Percentiles rank a stretch among this genome's conserved stretches.
phyloP scores from a whole-genome alignment of 73 alveolate species.

The Breviolum minutum region DNA sequence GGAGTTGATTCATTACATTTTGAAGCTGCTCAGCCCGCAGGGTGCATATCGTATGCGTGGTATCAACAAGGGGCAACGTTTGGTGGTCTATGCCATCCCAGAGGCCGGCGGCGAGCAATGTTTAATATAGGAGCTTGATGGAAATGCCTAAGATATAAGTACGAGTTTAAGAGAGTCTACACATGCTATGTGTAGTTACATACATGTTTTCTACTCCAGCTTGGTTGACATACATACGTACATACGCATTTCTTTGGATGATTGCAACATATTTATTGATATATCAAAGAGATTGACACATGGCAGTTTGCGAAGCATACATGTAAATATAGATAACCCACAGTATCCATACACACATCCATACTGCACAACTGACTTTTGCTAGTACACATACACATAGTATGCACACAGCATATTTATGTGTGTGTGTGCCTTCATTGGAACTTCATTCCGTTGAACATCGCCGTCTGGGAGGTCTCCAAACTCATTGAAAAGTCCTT shows the following conservation, averaged over 20 bases:
- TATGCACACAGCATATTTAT: no score
- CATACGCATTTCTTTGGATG: background rate
- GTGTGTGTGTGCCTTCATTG: background rate
- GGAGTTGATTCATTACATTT: background rate
- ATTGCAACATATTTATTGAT: background rate
- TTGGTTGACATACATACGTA: no score
- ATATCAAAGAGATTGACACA: no score
- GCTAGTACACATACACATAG: no score
- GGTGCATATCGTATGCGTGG: conserved; percentile 94
- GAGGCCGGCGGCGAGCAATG: conserved; percentile 14
- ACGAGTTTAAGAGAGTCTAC: no score
- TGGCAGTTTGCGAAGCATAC: no score
- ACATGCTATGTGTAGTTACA: no score
- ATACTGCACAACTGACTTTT: background rate
- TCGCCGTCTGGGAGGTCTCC: background rate
- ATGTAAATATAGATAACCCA: background rate
- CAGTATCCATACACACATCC: background rate
- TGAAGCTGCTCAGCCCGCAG: background rate
- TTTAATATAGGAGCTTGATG: background rate
- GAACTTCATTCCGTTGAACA: no score
- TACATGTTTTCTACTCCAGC: no score
- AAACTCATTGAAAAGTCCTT: conserved; percentile 58
- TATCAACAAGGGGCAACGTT: conserved; percentile 77
- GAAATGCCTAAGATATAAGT: no score
- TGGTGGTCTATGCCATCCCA: conserved; percentile 88